These are phyloP conservation scores for Hanseniaspora occidentalis DNA, from an alignment of 805 yeast species.

Conservation along the genomic window DNA sequence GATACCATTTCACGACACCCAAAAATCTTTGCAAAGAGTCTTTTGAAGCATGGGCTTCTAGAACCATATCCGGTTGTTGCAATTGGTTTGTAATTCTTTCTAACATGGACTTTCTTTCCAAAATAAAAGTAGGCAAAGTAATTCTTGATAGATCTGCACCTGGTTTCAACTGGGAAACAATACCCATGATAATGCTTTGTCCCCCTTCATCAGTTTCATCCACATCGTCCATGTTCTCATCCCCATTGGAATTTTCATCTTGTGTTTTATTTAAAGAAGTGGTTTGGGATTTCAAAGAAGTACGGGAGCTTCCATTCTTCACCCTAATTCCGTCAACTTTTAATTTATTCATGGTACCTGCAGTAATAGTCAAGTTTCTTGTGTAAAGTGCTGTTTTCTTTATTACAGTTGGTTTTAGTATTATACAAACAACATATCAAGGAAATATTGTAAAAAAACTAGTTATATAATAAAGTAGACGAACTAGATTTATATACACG, in stretches of 20 bases:
- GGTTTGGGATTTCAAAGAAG: too few species aligned
- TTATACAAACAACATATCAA: too few species aligned
- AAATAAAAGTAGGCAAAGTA: slow-evolving; percentile 87
- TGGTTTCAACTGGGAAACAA: slow-evolving; percentile 83
- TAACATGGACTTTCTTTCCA: slow-evolving; percentile 91
- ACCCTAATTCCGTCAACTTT: too few species aligned
- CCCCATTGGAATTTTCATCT: not conserved
- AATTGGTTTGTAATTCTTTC: slow-evolving; percentile 87
- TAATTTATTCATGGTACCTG: too few species aligned
- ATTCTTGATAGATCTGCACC: slow-evolving; percentile 85
- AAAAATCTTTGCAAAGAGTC: slow-evolving; percentile 62
- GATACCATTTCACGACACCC: slow-evolving; percentile 73
- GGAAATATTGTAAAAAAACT: too few species aligned
- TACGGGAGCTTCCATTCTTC: too few species aligned
- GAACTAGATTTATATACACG: too few species aligned
- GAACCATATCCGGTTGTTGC: slow-evolving; percentile 62
- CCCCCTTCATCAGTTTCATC: slow-evolving; percentile 90
- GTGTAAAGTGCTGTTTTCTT: too few species aligned
- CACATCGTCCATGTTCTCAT: slow-evolving; percentile 46
- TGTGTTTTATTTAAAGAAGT: not conserved
- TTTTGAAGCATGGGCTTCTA: slow-evolving; percentile 48
- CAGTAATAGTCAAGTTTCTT: too few species aligned
- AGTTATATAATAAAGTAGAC: too few species aligned
- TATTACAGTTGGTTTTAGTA: too few species aligned
- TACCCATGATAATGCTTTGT: slow-evolving; percentile 74